phyloP scores from a whole-genome alignment of 2,329 filamentous ascomycete genomes.

The Monilinia fructicola region DNA sequence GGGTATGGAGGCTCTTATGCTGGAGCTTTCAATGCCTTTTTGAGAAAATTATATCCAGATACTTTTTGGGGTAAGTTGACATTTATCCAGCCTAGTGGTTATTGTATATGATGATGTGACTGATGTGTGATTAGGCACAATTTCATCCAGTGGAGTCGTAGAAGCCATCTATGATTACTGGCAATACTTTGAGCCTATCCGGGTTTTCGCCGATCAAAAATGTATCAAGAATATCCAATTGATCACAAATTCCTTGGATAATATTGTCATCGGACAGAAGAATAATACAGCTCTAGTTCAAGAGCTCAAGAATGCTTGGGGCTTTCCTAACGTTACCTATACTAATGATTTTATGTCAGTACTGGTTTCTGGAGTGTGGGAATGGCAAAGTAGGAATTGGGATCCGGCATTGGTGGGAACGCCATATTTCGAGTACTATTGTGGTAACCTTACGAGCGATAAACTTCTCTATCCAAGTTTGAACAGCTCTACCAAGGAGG shows the following conservation, averaged over 20 bases:
- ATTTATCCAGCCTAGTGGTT: neutral
- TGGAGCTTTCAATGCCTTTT: constrained; percentile 74
- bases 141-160: constrained; percentile 78
- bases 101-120: neutral
- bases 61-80: constrained; percentile 63
- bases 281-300: constrained; percentile 42
- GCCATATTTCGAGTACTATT: constrained; percentile 53
- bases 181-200: constrained; percentile 59
- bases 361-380: constrained; percentile 46
- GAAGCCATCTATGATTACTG: constrained; percentile 78
- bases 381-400: constrained; percentile 60
- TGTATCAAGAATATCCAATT: constrained; percentile 67
- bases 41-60: constrained; percentile 74
- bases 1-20: constrained; percentile 84
- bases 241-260: constrained; percentile 58
- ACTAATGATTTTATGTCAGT: constrained; percentile 53
- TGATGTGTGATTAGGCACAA: constrained; percentile 48
- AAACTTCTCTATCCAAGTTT: constrained; percentile 59
- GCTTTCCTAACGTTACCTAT: constrained; percentile 46
- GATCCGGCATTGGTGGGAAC: constrained; percentile 52
- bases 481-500: constrained; percentile 65
- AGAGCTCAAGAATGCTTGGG: constrained; percentile 54
- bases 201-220: constrained; percentile 55
- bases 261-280: constrained; percentile 52
- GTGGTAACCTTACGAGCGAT: constrained; percentile 53